Base-by-base conservation (phyloP, 2,329 filamentous ascomycete species). In the Colletotrichum agaves region DNA sequence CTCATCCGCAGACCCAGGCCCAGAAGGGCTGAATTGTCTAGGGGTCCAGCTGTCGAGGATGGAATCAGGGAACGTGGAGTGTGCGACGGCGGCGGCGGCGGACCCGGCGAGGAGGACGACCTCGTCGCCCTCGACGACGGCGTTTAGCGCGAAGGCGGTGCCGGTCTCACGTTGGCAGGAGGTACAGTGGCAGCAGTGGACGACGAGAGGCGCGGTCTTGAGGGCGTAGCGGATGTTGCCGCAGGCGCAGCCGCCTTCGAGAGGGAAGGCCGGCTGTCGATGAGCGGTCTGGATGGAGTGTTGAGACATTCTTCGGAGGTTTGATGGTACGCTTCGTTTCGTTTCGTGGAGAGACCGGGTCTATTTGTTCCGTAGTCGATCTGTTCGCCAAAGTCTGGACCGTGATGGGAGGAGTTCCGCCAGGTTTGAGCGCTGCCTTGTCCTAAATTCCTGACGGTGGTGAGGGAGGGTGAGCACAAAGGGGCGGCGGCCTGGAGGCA, bases 171-270 rank as follows among this genome's bases (percentile, higher is more conserved):
- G 79, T 71, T 84, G 82, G 74, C 83, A 85, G 66, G 74, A 73
- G 23, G 79, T 80, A 75, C 83, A 85, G 73, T 83, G 80, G 74
- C 83, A 85, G 77, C 79, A 81, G 72, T 85, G 79, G 37, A 81
- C 77, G 58, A 80, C 69, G 46, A 84, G 73, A 19, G 82, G 76
- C n/a, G 90, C 79, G 2, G 90, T 79, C 72, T 88, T 87, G 35
- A 88, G 82, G 12, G 89, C 79, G 76, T 92, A 91, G 75, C 90
- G 91, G 71, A 91, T 83, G 73, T 91, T 88, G 13, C 89, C 89
- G 76, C 90, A 93, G 59, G 87, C 86, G 76, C 92, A 93, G 65
- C 88, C 89, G 63, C 79, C 78, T 35, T 74, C 63, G 69, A 81
- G 72, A 69, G 76, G 60, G 71, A 71, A 69, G 43, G 56, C 46